Percentiles rank a stretch among this genome's conserved stretches.
Evolutionary conservation across 306 rosid species (phyloP).

Genomic region (Cyamopsis tetragonoloba): DNA sequence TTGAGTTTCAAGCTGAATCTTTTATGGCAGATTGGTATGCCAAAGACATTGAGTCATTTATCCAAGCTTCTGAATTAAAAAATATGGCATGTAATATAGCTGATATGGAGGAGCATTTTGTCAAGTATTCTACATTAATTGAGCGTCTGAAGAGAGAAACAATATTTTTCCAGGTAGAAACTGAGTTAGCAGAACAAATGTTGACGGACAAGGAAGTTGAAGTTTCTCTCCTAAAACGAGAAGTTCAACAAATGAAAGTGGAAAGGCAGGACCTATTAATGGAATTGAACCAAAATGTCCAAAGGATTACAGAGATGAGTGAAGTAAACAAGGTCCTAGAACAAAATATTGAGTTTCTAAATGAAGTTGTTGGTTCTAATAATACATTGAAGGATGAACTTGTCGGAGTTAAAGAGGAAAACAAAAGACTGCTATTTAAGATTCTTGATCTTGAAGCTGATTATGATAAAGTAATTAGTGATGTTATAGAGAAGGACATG

Average conservation of each 20-base stretch:
- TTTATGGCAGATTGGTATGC: constrained; percentile 50
- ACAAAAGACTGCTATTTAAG: constrained; percentile 38
- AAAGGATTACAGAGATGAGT: constrained; percentile 36
- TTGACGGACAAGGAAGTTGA: constrained; percentile 51
- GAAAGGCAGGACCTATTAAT: constrained; percentile 40
- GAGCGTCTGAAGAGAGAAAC: constrained; percentile 57
- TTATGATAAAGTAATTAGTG: constrained; percentile 33
- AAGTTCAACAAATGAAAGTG: constrained; percentile 35
- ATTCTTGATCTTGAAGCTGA: constrained; percentile 49
- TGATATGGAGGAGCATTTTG: constrained; percentile 43
- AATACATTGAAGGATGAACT: constrained; percentile 48
- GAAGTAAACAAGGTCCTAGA: constrained; percentile 46
- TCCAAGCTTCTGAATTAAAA: constrained; percentile 51
- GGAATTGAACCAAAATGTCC: constrained; percentile 40
- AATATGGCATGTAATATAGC: constrained; percentile 38
- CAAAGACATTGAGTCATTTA: constrained; percentile 66
- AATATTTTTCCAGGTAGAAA: constrained; percentile 49
- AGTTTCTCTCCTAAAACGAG: constrained; percentile 36
- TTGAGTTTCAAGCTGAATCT: constrained; percentile 55
- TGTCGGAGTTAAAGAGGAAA: constrained; percentile 38
- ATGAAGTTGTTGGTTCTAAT: constrained; percentile 40
- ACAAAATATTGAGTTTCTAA: constrained; percentile 43
- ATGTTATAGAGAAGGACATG: constrained; percentile 44
- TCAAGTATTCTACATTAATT: constrained; percentile 26
- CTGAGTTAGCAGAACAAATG: constrained; percentile 39